Evolutionary conservation across 2,329 filamentous ascomycete genomes (phyloP), one percentile per base, ranked within the genome.

Genomic region (Pestalotiopsis sp.): DNA sequence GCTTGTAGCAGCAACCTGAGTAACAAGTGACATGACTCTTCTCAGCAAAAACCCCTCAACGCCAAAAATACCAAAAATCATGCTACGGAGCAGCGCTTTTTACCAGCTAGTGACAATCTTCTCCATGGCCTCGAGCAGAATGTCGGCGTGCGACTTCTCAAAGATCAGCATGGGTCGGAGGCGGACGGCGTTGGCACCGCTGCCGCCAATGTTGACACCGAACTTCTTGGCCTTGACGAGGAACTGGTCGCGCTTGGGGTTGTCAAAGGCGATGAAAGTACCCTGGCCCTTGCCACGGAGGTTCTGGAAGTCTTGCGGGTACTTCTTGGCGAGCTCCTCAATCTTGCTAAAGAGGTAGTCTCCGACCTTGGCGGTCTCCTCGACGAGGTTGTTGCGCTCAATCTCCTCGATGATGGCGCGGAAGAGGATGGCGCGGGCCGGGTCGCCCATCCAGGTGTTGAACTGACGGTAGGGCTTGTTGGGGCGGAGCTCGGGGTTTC

Each of bases 381-480:
- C 85, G 65, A 97, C 93, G n/a, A 97, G 87, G 75, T 92, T 88
- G 68, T 93, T 85, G 65, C 89, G 85, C 81, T 94, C 85, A 68
- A 97, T 91, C 83, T 97, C 94, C 69, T 92, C 83, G 78, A 95
- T 89, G 82, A 97, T 97, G 76, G 90, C 92, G 72, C 92, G 90
- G 91, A 97, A 97, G 73, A 97, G 87, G 70, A 97, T 84, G 17
- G 92, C 93, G 70, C 93, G 91, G 14, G 92, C 91, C 17, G 94
- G 94, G 83, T 97, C 94, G 76, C 94, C 94, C 92, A 97, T 97
- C 94, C 94, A 97, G 63, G 94, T 97, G 87, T 97, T 97, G 87
- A 97, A 97, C 83, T 97, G 94, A 71, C 94, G 91, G 86, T 97
- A 97, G 5, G 95, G 92, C 87, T 95, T 95, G 86, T 97, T 97